Percentiles rank a stretch among this genome's conserved stretches.
Evolutionary conservation across 305 asterid species (phyloP).

Genomic region (Ajuga reptans): DNA sequence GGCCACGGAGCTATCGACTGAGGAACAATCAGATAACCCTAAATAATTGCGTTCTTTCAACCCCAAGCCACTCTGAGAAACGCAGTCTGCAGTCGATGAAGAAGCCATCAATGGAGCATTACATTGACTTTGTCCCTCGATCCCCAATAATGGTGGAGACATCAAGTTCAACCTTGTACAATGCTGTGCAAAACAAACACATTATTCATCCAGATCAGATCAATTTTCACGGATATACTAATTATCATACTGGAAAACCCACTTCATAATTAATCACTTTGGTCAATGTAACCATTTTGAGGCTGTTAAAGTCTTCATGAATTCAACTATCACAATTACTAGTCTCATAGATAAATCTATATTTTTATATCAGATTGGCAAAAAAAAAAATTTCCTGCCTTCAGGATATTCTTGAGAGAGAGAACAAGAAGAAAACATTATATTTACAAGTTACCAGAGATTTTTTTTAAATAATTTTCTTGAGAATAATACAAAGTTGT

Average conservation of each 20-base stretch:
- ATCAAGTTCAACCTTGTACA: slow-evolving; percentile 25
- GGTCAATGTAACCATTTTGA: background rate
- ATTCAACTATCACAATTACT: background rate
- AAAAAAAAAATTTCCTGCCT: background rate
- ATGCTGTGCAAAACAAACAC: background rate
- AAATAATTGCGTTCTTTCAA: slow-evolving; percentile 63
- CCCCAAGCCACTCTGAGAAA: slow-evolving; percentile 31
- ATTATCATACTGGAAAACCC: background rate
- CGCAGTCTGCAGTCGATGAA: slow-evolving; percentile 37
- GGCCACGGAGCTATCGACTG: slow-evolving; percentile 49
- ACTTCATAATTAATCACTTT: background rate
- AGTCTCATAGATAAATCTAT: background rate
- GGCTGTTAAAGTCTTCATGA: background rate
- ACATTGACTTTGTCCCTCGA: slow-evolving; percentile 43
- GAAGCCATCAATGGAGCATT: slow-evolving; percentile 44
- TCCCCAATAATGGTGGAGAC: slow-evolving; percentile 47
- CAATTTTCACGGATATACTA: background rate
- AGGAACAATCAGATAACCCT: slow-evolving; percentile 64
- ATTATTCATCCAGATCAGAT: background rate
- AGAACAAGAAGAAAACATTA: background rate
- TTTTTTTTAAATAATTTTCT: background rate
- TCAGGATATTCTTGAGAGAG: background rate
- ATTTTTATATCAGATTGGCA: background rate
- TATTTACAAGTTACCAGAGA: background rate
- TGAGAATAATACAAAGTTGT: background rate